Evolutionary conservation across 768 basidiomycete species (phyloP).

Genomic region (Psilocybe subaeruginosa): DNA sequence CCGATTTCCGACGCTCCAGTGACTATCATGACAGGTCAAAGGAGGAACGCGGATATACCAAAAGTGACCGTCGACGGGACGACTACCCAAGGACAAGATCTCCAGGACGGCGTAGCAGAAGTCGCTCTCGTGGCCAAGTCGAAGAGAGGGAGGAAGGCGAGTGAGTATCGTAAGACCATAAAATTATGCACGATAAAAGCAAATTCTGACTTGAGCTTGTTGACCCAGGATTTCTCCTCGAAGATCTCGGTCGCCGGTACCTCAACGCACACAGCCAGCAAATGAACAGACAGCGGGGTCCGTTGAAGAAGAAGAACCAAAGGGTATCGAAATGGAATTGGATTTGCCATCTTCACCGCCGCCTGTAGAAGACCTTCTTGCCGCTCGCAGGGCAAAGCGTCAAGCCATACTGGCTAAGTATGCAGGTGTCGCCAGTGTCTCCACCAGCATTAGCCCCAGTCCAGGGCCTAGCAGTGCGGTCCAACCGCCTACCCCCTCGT

Average conservation of each 20-base stretch:
- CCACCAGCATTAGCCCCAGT: conserved; percentile 52
- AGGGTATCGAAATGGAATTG: conserved; percentile 57
- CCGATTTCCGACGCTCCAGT: conserved; percentile 17
- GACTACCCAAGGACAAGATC: conserved; percentile 23
- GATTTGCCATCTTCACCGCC: conserved; percentile 56
- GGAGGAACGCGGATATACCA: conserved; percentile 14
- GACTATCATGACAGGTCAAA: conserved; percentile 12
- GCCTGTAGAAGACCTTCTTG: conserved; percentile 65
- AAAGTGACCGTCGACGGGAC: conserved; percentile 13
- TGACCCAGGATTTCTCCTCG: conserved; percentile 67
- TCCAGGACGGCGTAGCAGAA: conserved; percentile 25
- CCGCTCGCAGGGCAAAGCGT: conserved; percentile 70
- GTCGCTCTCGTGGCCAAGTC: conserved; percentile 30
- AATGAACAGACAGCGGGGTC: conserved; percentile 10
- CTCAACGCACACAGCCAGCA: conserved; percentile 1
- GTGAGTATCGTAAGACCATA: conserved; percentile 62
- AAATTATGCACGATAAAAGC: conserved; percentile 2
- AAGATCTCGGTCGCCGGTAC: conserved; percentile 29
- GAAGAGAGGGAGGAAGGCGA: conserved; percentile 91
- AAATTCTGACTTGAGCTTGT: conserved; percentile 5
- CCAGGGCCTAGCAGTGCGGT: conserved; percentile 75
- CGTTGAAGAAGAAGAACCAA: conserved; percentile 22
- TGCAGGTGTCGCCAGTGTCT: conserved; percentile 44
- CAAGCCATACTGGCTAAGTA: conserved; percentile 85
- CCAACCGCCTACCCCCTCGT: conserved; percentile 64